Base-by-base conservation (phyloP, 306 rosid species). In the Citrullus amarus region DNA sequence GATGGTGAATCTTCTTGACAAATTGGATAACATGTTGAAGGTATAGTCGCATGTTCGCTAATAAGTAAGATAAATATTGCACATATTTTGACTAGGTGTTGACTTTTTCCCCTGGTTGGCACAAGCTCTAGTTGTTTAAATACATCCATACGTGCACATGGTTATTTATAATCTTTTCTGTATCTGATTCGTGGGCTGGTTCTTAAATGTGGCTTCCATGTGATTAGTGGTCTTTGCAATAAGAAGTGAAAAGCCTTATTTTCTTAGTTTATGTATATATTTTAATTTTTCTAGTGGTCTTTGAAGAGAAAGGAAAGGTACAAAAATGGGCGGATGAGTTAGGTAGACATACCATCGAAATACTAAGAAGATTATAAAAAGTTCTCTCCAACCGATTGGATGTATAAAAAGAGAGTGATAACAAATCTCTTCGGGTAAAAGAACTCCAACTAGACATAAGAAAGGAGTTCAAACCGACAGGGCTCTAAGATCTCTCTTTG, bases 1-100 rank as follows among this genome's bases (percentile, higher is more conserved):
- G 84, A 86, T 92, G 82, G 93, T 92, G 86, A 83, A 54, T 79
- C 92, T 92, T 80, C 98, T 95, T 65, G 96, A 88, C 89, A 95
- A 88, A 87, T 85, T 95, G 84, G 90, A 89, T 79, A 87, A 80
- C 83, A 77, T 91, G 86, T 82, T 88, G 86, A 88, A 79, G 97
- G 97, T 92, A 92, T 84, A 8, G 41, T 25, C 28, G 13, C 38
- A 67, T n/a, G 5, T 11, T 20, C 44, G 55, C 38, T 1, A 44
- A 69, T 69, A 5, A 38, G 6, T 69, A 69, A n/a, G 70, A 61
- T 6, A 60, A 60, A 34, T 36, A 15, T 38, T 34, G 20, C 72
- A 38, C 28, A 9, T 66, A 22, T 66, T 3, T 39, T 34, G 28
- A 66, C 72, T 66, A 38, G 28, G 74, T 38, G 68, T 30, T 30